phyloP scores from a whole-genome alignment of 495 filamentous ascomycete species.

The Penicillium paradoxum region DNA sequence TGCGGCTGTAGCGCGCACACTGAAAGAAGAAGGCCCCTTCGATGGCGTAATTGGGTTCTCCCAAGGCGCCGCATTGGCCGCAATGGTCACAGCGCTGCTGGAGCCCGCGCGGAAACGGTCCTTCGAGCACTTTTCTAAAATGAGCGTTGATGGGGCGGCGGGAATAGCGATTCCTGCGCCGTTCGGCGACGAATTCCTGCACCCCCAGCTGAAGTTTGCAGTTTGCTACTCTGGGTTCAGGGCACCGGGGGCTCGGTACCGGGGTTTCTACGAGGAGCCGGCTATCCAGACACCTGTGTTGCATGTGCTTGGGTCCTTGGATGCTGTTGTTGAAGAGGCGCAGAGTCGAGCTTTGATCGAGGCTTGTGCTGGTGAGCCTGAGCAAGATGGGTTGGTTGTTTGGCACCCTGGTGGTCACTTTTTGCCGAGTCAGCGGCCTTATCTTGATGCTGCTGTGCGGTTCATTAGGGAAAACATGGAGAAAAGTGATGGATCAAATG shows the following conservation, averaged over 20 bases:
- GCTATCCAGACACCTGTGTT: conserved; percentile 70
- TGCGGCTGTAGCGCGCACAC: conserved; percentile 48
- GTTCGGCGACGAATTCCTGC: conserved; percentile 43
- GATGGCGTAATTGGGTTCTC: conserved; percentile 75
- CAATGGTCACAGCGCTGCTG: conserved; percentile 61
- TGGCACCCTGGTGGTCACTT: conserved; percentile 93
- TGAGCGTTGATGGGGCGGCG: conserved; percentile 16
- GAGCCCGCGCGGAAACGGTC: conserved; percentile 50
- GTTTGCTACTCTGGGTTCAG: conserved; percentile 76
- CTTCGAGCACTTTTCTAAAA: conserved; percentile 35
- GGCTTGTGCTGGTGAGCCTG: conserved; percentile 53
- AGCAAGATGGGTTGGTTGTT: conserved; percentile 56
- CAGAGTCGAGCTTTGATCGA: conserved; percentile 62
- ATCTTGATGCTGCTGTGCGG: conserved; percentile 64
- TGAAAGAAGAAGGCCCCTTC: conserved; percentile 56
- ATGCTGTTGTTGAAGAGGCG: conserved; percentile 81
- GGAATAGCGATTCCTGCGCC: conserved; percentile 45
- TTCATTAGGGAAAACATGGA: conserved; percentile 66
- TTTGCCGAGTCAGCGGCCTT: conserved; percentile 75
- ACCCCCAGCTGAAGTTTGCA: conserved; percentile 69
- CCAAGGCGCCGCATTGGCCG: conserved; percentile 63
- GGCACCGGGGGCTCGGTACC: conserved; percentile 57
- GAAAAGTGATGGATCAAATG: conserved; percentile 10
- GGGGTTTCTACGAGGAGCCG: conserved; percentile 65
- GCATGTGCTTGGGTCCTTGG: conserved; percentile 78